phyloP scores from a whole-genome alignment of 2,329 filamentous ascomycete species.

The Cladophialophora carrionii region DNA sequence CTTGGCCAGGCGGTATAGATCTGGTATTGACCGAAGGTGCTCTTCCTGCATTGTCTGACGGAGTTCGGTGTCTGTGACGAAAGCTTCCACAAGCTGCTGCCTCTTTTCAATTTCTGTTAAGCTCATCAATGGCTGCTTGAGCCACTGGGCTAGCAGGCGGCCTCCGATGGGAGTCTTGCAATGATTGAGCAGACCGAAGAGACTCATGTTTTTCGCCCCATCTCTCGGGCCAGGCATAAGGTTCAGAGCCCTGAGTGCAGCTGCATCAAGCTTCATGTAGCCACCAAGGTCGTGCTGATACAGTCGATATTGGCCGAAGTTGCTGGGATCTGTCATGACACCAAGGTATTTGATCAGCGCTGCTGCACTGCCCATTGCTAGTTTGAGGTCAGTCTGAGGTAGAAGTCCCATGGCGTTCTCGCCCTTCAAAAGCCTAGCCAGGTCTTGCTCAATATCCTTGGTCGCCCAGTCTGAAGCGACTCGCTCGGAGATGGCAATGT shows the following conservation, averaged over 20 bases:
- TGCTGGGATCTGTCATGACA: slow-evolving; percentile 85
- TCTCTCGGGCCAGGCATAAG: slow-evolving; percentile 95
- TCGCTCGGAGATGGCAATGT: slow-evolving; percentile 84
- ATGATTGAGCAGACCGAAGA: slow-evolving; percentile 92
- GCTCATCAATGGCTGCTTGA: slow-evolving; percentile 96
- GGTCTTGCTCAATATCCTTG: slow-evolving; percentile 93
- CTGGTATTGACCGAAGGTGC: slow-evolving; percentile 87
- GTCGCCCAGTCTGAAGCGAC: slow-evolving; percentile 76
- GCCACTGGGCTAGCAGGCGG: slow-evolving; percentile 87
- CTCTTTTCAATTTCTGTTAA: slow-evolving; percentile 84
- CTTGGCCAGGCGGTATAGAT: slow-evolving; percentile 90
- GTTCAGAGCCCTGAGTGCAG: slow-evolving; percentile 90
- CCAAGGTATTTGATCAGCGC: slow-evolving; percentile 93
- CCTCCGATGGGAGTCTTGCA: slow-evolving; percentile 97
- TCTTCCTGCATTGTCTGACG: slow-evolving; percentile 97
- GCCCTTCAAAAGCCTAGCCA: slow-evolving; percentile 83
- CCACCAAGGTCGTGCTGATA: slow-evolving; percentile 97
- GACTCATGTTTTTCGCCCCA: slow-evolving; percentile 94
- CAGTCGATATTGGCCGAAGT: slow-evolving; percentile 95
- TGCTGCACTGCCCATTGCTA: slow-evolving; percentile 93
- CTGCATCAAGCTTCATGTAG: slow-evolving; percentile 97
- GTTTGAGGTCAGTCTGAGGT: slow-evolving; percentile 87
- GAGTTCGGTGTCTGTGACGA: slow-evolving; percentile 88
- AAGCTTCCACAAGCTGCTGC: slow-evolving; percentile 93
- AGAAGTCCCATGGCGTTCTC: slow-evolving; percentile 76